phyloP scores from a whole-genome alignment of 306 rosid species.

The Cucumis melo region DNA sequence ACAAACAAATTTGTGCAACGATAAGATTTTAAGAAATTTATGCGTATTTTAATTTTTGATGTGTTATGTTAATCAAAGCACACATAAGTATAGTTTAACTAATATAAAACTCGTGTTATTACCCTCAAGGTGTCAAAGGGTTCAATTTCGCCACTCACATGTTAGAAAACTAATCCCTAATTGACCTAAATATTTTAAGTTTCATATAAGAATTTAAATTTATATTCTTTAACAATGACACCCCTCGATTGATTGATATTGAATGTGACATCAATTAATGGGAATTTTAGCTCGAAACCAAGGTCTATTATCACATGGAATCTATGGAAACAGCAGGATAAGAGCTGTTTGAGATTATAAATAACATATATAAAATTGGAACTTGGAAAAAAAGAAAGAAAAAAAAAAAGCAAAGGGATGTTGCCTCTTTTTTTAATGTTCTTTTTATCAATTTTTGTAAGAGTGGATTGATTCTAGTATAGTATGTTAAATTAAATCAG shows the following conservation, averaged over 20 bases:
- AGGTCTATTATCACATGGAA: neutral
- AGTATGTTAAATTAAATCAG: neutral
- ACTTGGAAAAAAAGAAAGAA: neutral
- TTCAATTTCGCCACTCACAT: too few species aligned
- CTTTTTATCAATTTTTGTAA: neutral
- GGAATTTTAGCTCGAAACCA: neutral
- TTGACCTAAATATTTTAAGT: neutral
- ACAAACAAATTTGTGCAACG: neutral
- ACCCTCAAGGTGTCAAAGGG: too few species aligned
- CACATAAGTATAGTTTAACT: too few species aligned
- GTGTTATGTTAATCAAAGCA: too few species aligned
- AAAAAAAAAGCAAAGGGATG: neutral
- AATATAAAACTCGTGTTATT: too few species aligned
- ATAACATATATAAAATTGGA: neutral
- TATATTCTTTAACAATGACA: neutral
- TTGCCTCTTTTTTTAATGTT: neutral
- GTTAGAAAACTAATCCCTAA: neutral
- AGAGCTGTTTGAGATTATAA: neutral
- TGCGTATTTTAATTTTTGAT: neutral
- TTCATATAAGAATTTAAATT: neutral
- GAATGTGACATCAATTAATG: neutral
- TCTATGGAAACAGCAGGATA: neutral
- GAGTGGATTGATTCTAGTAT: neutral
- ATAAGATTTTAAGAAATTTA: neutral
- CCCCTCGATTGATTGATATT: neutral